Conservation (phyloP, 164 flowering plant genomes). For the Stephania yunnanensis region DNA sequence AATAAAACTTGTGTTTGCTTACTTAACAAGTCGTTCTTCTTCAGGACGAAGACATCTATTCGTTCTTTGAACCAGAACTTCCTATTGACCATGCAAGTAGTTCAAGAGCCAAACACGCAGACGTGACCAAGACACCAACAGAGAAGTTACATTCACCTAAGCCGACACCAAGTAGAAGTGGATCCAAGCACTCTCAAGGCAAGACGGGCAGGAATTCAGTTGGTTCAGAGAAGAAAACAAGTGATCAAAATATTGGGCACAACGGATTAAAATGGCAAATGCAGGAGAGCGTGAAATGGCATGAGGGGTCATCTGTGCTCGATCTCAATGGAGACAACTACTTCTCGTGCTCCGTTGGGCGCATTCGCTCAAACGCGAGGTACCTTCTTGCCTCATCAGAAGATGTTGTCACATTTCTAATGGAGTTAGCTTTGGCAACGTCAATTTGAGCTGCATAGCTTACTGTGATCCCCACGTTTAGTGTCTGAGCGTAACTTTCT, state of each 20-base stretch:
- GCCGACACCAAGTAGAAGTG: conserved; percentile 34
- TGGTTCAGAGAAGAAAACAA: conserved; percentile 31
- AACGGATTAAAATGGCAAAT: conserved; percentile 21
- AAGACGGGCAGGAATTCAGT: conserved; percentile 23
- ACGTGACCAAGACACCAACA: conserved; percentile 27
- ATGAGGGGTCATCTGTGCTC: conserved; percentile 64
- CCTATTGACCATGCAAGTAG: conserved; percentile 34
- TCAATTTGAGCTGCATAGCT: not conserved
- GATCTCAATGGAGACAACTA: conserved; percentile 76
- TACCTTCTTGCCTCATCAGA: conserved; percentile 57
- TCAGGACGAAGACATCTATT: conserved; percentile 84
- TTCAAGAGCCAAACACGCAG: conserved; percentile 33
- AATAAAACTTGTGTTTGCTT: not conserved
- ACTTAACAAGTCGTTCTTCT: conserved; percentile 3
- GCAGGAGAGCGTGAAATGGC: conserved; percentile 24
- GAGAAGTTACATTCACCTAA: conserved; percentile 43
- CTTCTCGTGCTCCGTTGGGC: conserved; percentile 78
- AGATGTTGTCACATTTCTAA: conserved; percentile 54
- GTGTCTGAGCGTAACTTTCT: not conserved
- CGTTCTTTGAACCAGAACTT: conserved; percentile 78
- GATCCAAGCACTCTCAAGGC: conserved; percentile 42
- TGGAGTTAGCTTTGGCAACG: conserved; percentile 32
- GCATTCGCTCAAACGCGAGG: conserved; percentile 58
- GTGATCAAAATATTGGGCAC: conserved; percentile 18
- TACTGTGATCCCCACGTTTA: not conserved